phyloP scores from a whole-genome alignment of 768 basidiomycete species.

The Imleria badia region DNA sequence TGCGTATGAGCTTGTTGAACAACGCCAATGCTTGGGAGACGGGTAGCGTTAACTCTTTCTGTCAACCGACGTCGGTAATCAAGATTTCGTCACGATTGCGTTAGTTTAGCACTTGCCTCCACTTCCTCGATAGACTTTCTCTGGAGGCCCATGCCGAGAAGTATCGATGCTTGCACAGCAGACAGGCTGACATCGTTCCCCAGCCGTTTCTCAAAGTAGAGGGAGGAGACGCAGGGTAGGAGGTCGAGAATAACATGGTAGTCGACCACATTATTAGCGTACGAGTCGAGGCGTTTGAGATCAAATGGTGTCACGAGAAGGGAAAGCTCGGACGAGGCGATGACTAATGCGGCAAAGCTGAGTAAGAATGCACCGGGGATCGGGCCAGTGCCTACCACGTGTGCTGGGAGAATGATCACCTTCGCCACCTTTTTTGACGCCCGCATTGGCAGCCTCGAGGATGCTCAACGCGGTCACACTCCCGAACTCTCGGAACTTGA shows the following conservation, averaged over 20 bases:
- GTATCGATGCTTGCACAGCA: slow-evolving; percentile 88
- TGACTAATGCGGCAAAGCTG: slow-evolving; percentile 5
- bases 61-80: slow-evolving; percentile 3
- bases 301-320: slow-evolving; percentile 86
- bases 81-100: neutral
- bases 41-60: slow-evolving; percentile 80
- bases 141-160: slow-evolving; percentile 88
- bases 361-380: neutral
- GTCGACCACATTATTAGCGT: slow-evolving; percentile 94
- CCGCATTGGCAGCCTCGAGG: slow-evolving; percentile 78
- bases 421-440: slow-evolving; percentile 46
- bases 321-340: slow-evolving; percentile 46
- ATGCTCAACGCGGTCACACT: slow-evolving; percentile 85
- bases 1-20: slow-evolving; percentile 87
- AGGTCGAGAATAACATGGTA: slow-evolving; percentile 96
- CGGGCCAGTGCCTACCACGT: slow-evolving; percentile 35
- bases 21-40: slow-evolving; percentile 87
- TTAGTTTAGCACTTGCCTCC: slow-evolving; percentile 53
- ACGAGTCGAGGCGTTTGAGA: slow-evolving; percentile 92
- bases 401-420: slow-evolving; percentile 26
- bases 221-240: slow-evolving; percentile 73
- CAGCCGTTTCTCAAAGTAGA: slow-evolving; percentile 81
- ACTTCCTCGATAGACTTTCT: slow-evolving; percentile 87
- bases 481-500: slow-evolving; percentile 92
- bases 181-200: slow-evolving; percentile 69